Evolutionary conservation across 805 yeast genomes (phyloP), one percentile per base, ranked within the genome.

Genomic region (Cyberlindnera samutprakarnensis): DNA sequence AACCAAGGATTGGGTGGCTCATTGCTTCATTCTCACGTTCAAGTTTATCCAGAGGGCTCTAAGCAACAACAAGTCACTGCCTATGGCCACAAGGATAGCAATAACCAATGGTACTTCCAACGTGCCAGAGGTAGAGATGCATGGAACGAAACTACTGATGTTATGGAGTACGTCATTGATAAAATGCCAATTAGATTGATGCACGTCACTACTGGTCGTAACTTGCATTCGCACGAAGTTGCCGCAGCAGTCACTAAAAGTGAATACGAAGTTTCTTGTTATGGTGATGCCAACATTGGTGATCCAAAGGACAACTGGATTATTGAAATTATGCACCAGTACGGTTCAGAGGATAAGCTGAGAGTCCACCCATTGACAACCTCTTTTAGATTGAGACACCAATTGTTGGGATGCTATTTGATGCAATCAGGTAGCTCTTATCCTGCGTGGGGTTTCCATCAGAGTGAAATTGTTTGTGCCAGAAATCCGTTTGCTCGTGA

Each of bases 381-480:
- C 2, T 76, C 86, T 15, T 75, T 92, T 61, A 72, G 96, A 58
- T 63, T 92, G 44, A 74, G 66, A 49, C 79, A 78, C 56, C 66
- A 66, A 42, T 72, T 56, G 8, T 56, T 86, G 49, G 81, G 82
- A 25, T 94, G 96, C 56, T 88, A 87, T 56, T 63, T 92, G 51
- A 83, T 88, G 43, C 83, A 90, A 11, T 70, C 92, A 9, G 96
- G 96, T 27, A 61, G 65, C 43, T 55, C 73, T 16, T 77, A 88
- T 52, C 99, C 99, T 14, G 77, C 75, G 13, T 92, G 99, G 99
- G 99, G 98, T 14, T 92, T 90, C 72, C 75, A 86, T 54, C 99
- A 92, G 66, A 95, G 95, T 41, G 99, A 92, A 64, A 90, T 92
- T 42, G 79, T 78, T 2, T 92, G 99, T 62, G 58, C 66, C 54